phyloP scores from a whole-genome alignment of 1,284 basidiomycete genomes.

The Trametes polyzona region DNA sequence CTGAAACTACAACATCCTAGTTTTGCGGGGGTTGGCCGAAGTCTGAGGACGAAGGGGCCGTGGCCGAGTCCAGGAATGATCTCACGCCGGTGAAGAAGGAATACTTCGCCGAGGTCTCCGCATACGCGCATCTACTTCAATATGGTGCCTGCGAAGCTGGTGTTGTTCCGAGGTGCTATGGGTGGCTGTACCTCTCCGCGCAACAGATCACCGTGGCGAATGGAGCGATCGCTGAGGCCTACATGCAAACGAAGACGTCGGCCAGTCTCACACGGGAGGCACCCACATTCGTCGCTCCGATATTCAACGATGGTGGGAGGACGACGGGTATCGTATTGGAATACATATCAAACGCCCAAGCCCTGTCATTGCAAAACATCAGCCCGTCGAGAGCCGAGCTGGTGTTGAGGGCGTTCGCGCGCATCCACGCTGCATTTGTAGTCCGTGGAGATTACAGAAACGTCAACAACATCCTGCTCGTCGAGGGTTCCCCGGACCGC shows the following conservation, averaged over 20 bases:
- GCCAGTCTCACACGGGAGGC: too few relatives aligned
- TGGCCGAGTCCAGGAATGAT: too few relatives aligned
- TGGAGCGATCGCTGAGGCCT: background rate
- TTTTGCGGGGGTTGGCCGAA: too few relatives aligned
- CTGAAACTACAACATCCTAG: too few relatives aligned
- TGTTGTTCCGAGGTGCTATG: background rate
- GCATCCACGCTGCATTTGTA: background rate
- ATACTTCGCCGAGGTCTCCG: too few relatives aligned
- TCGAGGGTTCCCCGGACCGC: background rate
- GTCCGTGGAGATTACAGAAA: background rate
- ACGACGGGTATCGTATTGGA: too few relatives aligned
- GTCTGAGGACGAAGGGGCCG: too few relatives aligned
- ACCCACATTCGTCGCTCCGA: too few relatives aligned
- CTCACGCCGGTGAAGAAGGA: too few relatives aligned
- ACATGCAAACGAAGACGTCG: too few relatives aligned
- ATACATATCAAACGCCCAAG: background rate
- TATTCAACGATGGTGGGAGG: too few relatives aligned
- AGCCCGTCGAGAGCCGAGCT: background rate
- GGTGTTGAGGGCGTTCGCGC: background rate
- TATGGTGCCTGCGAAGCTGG: background rate
- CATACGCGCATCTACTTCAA: background rate
- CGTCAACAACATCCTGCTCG: background rate
- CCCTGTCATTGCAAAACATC: background rate
- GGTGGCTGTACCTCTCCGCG: background rate
- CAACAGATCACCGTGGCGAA: background rate